These are phyloP conservation scores for Byssothecium circinans DNA, from an alignment of 2,329 filamentous ascomycete species.

Conservation along the genomic window DNA sequence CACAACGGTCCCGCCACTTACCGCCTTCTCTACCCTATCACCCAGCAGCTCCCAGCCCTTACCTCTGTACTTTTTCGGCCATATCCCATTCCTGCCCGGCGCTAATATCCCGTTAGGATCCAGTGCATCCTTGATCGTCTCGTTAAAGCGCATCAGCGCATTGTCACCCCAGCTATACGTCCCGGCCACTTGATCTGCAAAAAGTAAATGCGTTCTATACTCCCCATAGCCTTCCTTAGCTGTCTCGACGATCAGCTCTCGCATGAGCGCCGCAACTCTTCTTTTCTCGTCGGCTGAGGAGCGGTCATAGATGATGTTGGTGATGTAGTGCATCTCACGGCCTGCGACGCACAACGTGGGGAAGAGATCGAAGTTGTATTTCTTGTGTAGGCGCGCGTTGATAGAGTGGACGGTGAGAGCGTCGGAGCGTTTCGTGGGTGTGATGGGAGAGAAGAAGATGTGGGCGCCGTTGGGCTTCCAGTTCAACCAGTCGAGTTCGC, in stretches of 20 bases:
- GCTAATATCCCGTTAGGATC: constrained; percentile 54
- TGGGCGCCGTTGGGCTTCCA: constrained; percentile 58
- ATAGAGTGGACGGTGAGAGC: constrained; percentile 33
- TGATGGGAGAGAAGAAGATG: constrained; percentile 57
- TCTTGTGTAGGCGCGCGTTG: constrained; percentile 21
- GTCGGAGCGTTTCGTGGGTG: constrained; percentile 52
- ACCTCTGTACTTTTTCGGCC: constrained; percentile 32
- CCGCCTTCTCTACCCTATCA: constrained; percentile 13
- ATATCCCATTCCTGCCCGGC: constrained; percentile 53
- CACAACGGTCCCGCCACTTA: constrained; percentile 18
- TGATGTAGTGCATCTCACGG: constrained; percentile 60
- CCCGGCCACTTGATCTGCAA: constrained; percentile 50
- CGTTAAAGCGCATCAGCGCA: constrained; percentile 48
- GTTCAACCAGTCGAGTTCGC: constrained; percentile 50
- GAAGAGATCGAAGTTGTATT: constrained; percentile 54
- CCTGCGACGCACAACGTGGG: constrained; percentile 55
- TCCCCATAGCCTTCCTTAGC: constrained; percentile 50
- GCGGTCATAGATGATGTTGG: constrained; percentile 57
- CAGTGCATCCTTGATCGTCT: constrained; percentile 51
- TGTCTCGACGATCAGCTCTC: constrained; percentile 44
- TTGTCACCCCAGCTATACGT: constrained; percentile 50
- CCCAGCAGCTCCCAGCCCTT: constrained; percentile 20
- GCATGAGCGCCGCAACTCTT: constrained; percentile 43
- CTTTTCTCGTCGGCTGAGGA: constrained; percentile 43
- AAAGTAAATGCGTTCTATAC: constrained; percentile 51